These are phyloP conservation scores for Pseudopyricularia cyperi DNA, from an alignment of 2,329 filamentous ascomycete genomes.

Conservation along the genomic window DNA sequence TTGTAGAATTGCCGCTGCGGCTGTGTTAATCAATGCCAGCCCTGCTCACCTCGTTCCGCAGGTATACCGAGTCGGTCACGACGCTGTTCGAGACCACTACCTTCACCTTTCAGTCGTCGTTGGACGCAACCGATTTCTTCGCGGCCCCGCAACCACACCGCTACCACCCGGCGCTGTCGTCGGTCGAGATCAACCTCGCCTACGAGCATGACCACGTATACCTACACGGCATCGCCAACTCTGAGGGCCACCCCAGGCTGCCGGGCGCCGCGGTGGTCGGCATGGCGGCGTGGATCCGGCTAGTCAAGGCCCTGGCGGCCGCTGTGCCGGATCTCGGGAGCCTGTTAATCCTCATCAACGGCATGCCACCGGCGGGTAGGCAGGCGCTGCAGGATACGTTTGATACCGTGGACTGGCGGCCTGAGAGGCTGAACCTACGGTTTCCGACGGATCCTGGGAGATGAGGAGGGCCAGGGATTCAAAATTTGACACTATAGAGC, in stretches of 20 bases:
- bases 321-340: not conserved
- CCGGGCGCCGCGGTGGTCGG: not conserved
- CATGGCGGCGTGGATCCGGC: not conserved
- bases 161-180: not conserved
- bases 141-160: not conserved
- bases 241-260: not conserved
- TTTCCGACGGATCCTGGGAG: not conserved
- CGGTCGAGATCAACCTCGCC: slow-evolving; percentile 1
- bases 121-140: not conserved
- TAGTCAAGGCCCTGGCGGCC: not conserved
- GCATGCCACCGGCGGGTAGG: not conserved
- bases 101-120: not conserved
- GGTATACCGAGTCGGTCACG: slow-evolving; percentile 2
- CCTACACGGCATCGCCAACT: not conserved
- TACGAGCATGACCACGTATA: slow-evolving; percentile 2
- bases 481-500: not conserved
- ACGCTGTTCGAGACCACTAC: slow-evolving; percentile 1
- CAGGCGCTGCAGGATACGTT: not conserved
- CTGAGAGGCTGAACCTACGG: not conserved
- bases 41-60: not conserved
- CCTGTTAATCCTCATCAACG: not conserved
- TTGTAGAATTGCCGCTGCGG: not conserved
- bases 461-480: not conserved
- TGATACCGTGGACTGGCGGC: not conserved
- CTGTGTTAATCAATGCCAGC: no score